Evolutionary conservation across 2,329 filamentous ascomycete genomes (phyloP), one percentile per base, ranked within the genome.

Genomic region (Sarocladium kiliense): DNA sequence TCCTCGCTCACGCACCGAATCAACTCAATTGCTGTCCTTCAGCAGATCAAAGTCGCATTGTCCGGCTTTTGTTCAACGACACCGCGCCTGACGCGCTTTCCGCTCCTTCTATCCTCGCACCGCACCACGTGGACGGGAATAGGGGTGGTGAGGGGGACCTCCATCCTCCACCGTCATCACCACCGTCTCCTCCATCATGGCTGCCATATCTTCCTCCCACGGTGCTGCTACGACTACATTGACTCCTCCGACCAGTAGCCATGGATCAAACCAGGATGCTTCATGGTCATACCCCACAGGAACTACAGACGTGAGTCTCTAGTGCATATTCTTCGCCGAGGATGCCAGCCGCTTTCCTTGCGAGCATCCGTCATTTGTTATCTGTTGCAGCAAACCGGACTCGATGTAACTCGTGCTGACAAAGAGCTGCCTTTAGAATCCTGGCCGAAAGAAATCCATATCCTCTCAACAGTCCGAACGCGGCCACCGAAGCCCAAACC

Each of bases 141-240:
- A 53, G 36, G 50, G 50, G 50, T 39, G 32, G 50, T 53, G 50
- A 53, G 50, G 50, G 50, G 50, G 36, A 27, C 19, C n/a, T 19
- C 50, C 32, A 53, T 26, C 34, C 27, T 41, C 50, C 50, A 27
- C 50, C 50, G 21, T 53, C 51, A 54, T 54, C 56, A 56, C 50
- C 59, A 54, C 55, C 53, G 44, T 57, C 54, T 30, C 56, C 58
- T 54, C 58, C 58, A 58, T 57, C 59, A 82, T 82, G 80, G 75
- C 79, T 63, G 73, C 77, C 65, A 75, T 82, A 67, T 78, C 79
- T 61, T 69, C 77, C 61, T 71, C 71, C 61, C 74, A 75, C 50
- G 50, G 32, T 58, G 74, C 74, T 59, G 71, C 76, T 53, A 71
- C 76, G 58, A 73, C 76, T 55, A 70, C 72, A 45, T 68, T 82